Evolutionary conservation across 2,329 filamentous ascomycete species (phyloP), one percentile per base, ranked within the genome.

Genomic region (Cladosporium sp.): DNA sequence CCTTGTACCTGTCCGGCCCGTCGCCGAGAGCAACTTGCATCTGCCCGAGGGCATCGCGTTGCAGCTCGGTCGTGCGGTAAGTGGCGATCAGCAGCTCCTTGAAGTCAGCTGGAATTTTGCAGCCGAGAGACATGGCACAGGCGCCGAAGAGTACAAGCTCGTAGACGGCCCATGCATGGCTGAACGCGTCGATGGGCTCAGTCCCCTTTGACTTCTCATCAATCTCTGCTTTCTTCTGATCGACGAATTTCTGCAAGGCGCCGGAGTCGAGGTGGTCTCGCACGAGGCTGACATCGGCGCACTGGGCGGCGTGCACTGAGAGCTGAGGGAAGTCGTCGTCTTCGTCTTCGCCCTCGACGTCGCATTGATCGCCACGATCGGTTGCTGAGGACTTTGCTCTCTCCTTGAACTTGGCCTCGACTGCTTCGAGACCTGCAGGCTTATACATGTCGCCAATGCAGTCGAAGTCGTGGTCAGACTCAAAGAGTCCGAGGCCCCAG

Each of bases 401-500:
- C 20, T 51, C 17, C 24, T 17, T 32, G 22, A 28, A 32, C n/a
- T 58, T 40, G 17, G 10, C 37, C 15, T 59, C 48, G 20, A 62
- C 53, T 4, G 32, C 36, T 7, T 45, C 40, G 10, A 63, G 34
- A 4, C 56, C 59, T 5, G 54, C 57, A 4, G 54, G 51, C 1
- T 36, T 15, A 34, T 17, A 12, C 15, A 62, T 40, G 1, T 57
- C 47, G 12, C 13, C 7, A 35, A 60, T 20, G 22, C 36, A 6
- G 15, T 61, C 59, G 36, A 54, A 39, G 50, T 65, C 63, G 40
- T 59, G 37, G 53, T 65, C 61, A 13, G 58, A 62, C 19, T 62
- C 28, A 56, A 65, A 61, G 17, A 64, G 48, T 19, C 55, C 52
- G 9, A 55, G 49, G 19, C 61, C 59, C 58, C 58, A 60, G 19